Conservation (phyloP, 2,329 filamentous ascomycete genomes). For the Ascochyta clinopodiicola region DNA sequence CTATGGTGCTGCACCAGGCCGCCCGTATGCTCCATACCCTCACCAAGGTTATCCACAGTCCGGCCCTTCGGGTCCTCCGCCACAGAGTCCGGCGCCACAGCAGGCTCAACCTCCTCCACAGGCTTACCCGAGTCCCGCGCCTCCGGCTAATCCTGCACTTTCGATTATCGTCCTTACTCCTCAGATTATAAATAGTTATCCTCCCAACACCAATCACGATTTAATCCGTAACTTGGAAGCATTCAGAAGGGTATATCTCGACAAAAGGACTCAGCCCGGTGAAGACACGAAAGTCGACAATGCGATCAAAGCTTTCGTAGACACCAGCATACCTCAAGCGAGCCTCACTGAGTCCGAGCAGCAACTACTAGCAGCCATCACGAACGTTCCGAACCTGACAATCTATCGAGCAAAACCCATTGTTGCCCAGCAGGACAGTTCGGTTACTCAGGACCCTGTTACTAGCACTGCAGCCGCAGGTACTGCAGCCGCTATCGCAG, state of each 20-base stretch:
- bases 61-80: constrained; percentile 19
- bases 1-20: constrained; percentile 32
- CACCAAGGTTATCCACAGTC: constrained; percentile 28
- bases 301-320: constrained; percentile 41
- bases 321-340: constrained; percentile 30
- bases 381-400: constrained; percentile 27
- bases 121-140: constrained; percentile 1
- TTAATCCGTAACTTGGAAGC: constrained; percentile 44
- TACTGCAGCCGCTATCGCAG: constrained; percentile 44
- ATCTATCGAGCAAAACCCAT: constrained; percentile 24
- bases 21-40: constrained; percentile 39
- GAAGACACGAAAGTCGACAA: constrained; percentile 43
- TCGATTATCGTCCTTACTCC: constrained; percentile 17
- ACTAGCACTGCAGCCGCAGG: constrained; percentile 31
- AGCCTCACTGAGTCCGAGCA: constrained; percentile 35
- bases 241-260: constrained; percentile 41
- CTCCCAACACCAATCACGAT: constrained; percentile 33
- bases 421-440: constrained; percentile 18
- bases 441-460: constrained; percentile 5
- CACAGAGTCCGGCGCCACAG: constrained; percentile 10
- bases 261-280: constrained; percentile 29
- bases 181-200: constrained; percentile 41
- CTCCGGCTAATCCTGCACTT: constrained; percentile 5
- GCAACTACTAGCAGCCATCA: constrained; percentile 34
- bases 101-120: constrained; percentile 16